A percentile compares a stretch with the other conserved stretches of the same genome.
Conservation (phyloP, 495 filamentous ascomycete species). For the Annulohypoxylon moriforme region DNA sequence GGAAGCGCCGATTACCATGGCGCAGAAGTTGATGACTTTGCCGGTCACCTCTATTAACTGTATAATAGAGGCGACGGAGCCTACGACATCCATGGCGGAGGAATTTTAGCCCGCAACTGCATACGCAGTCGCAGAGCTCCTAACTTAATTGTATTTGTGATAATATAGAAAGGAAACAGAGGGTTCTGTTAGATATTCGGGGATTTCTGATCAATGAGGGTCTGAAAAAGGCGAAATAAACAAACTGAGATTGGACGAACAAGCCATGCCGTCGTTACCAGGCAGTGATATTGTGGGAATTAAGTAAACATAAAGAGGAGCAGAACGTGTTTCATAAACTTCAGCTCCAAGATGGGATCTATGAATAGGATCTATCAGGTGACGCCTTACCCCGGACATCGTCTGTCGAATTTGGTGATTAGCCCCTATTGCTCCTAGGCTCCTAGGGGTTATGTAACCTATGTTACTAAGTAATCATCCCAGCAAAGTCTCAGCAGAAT, state of each 20-base stretch:
- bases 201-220: background rate
- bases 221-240: background rate
- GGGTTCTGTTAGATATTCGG: background rate
- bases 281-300: background rate
- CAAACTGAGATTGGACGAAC: background rate
- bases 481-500: background rate
- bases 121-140: background rate
- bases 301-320: background rate
- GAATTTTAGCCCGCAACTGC: background rate
- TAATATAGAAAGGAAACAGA: background rate
- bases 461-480: background rate
- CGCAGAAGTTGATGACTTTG: constrained; percentile 37
- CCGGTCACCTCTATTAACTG: constrained; percentile 34
- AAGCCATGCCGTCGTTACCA: background rate
- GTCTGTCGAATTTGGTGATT: background rate
- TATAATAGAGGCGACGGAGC: constrained; percentile 38
- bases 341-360: background rate
- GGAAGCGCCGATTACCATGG: constrained; percentile 29
- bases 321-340: background rate
- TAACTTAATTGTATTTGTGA: background rate
- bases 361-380: constrained; percentile 1
- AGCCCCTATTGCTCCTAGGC: background rate
- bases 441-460: background rate
- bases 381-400: background rate
- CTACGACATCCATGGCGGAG: constrained; percentile 30